A percentile compares a stretch with the other conserved stretches of the same genome.
These are phyloP conservation scores for Blastocystis hominis DNA, from an alignment of 352 stramenopile genomes.

Conservation along the genomic window DNA sequence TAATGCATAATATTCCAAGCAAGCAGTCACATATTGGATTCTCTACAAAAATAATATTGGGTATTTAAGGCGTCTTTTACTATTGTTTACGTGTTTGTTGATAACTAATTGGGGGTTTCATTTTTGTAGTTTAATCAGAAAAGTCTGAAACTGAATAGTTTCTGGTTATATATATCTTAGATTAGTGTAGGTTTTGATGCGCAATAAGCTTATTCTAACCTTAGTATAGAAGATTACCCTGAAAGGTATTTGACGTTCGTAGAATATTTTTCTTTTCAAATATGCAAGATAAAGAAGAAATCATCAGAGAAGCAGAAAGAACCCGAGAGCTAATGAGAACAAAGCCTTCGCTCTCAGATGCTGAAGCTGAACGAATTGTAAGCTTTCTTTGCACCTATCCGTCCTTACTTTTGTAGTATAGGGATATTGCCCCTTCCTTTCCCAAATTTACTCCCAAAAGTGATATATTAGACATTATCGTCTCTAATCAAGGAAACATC, in stretches of 20 bases:
- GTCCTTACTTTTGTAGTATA: constrained; percentile 13
- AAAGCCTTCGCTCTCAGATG: neutral
- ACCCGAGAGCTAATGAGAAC: neutral
- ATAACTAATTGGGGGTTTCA: neutral
- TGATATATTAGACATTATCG: constrained; percentile 15
- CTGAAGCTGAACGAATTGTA: constrained; percentile 29
- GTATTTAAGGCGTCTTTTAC: constrained; percentile 43
- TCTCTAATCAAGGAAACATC: constrained; percentile 42
- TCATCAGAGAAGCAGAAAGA: constrained; percentile 9
- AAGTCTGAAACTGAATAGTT: neutral
- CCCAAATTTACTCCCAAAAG: neutral
- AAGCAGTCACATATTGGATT: constrained; percentile 22
- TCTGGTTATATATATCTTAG: constrained; percentile 1
- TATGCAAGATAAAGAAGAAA: constrained; percentile 16
- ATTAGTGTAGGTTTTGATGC: neutral
- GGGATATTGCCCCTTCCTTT: neutral
- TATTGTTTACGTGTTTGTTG: constrained; percentile 18
- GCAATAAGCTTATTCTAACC: neutral
- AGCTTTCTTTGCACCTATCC: neutral
- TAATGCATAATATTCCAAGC: constrained; percentile 1
- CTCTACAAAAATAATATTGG: constrained; percentile 5
- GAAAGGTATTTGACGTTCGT: neutral
- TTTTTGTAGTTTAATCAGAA: neutral
- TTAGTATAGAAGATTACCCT: neutral
- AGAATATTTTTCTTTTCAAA: constrained; percentile 27